These are phyloP conservation scores for Gillenia trifoliata DNA, from an alignment of 306 rosid species.

Conservation along the genomic window DNA sequence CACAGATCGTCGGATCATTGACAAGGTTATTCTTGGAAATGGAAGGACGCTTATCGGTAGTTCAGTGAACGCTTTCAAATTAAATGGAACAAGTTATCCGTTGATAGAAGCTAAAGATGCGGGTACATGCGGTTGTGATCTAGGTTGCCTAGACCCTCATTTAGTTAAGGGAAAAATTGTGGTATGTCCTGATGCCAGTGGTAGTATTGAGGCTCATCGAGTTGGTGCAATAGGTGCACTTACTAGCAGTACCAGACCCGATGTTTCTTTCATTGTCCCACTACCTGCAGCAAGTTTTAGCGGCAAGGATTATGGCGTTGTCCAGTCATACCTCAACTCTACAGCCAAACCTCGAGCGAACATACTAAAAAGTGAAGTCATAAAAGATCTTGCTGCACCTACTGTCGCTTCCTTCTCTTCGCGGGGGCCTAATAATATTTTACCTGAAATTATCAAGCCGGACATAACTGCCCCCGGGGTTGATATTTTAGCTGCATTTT, in stretches of 20 bases:
- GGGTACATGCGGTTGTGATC: too few species aligned
- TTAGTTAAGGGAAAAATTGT: slow-evolving; percentile 40
- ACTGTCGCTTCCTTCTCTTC: background rate
- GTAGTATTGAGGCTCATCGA: background rate
- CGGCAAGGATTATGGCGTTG: too few species aligned
- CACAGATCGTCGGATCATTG: slow-evolving; percentile 3
- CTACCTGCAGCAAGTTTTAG: too few species aligned
- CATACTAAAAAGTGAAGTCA: too few species aligned
- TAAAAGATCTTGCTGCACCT: too few species aligned
- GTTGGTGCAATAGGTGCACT: slow-evolving; percentile 14
- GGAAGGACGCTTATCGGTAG: background rate
- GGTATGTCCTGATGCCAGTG: background rate
- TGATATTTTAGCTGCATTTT: background rate
- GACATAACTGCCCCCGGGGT: background rate
- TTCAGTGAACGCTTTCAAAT: too few species aligned
- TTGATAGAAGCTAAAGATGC: too few species aligned
- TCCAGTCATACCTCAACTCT: too few species aligned
- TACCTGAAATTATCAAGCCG: background rate
- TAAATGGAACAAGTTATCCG: too few species aligned
- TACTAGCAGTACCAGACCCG: too few species aligned
- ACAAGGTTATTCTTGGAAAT: slow-evolving; percentile 21
- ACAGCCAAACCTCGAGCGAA: too few species aligned
- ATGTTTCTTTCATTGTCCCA: too few species aligned
- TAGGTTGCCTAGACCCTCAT: background rate
- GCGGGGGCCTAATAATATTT: background rate